phyloP scores from a whole-genome alignment of 1,139 yeast species.

The Scheffersomyces titani region DNA sequence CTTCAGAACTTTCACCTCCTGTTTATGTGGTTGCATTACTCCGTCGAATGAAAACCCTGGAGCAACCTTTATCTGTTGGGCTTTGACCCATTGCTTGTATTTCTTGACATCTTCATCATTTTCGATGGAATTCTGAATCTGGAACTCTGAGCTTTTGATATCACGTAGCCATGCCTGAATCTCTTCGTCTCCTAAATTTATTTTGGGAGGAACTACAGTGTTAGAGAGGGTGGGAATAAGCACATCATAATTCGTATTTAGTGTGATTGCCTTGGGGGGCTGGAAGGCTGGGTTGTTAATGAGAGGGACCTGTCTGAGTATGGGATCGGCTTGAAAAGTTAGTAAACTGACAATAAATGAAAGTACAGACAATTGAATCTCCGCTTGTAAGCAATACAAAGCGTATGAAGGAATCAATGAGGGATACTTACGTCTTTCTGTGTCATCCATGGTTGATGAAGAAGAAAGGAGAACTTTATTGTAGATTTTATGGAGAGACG shows the following conservation, averaged over 20 bases:
- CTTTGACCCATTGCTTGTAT: conserved; percentile 36
- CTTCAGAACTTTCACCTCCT: not conserved
- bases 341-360: not conserved
- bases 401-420: not conserved
- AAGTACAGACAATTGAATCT: not conserved
- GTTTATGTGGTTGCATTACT: conserved; percentile 33
- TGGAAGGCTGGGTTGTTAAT: conserved; percentile 55
- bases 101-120: conserved; percentile 13
- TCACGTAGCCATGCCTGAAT: conserved; percentile 32
- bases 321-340: conserved; percentile 44
- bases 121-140: not conserved
- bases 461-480: not conserved
- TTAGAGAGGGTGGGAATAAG: conserved; percentile 34
- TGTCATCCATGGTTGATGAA: conserved; percentile 18
- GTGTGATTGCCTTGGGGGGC: conserved; percentile 59
- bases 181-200: conserved; percentile 29
- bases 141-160: conserved; percentile 13
- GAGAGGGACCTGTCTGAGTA: conserved; percentile 58
- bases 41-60: conserved; percentile 40
- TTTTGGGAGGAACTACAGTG: conserved; percentile 42
- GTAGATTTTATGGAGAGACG: not conserved
- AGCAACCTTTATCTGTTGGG: conserved; percentile 38
- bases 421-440: conserved; percentile 21
- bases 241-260: conserved; percentile 52
- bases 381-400: not conserved